Base-by-base conservation (phyloP, 768 basidiomycete species). In the Lactifluus echinatus region DNA sequence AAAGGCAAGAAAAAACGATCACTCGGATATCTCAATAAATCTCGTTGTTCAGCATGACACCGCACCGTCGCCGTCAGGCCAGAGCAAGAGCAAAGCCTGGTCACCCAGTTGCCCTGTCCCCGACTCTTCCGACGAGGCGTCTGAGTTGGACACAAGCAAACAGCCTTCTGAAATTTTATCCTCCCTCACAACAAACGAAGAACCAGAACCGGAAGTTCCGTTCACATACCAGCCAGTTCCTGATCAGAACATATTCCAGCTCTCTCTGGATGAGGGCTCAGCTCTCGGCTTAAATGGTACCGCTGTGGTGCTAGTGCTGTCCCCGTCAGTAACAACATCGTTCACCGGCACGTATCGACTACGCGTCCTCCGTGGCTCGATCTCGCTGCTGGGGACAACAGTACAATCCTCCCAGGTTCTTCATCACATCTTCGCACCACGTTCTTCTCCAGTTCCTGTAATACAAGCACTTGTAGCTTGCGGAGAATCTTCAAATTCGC, bases 381-480 rank as follows among this genome's bases (percentile, higher is more conserved):
- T 93, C 50, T 70, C 73, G 2, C 47, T 92, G 0, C 73, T 76
- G n/a, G 88, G 87, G 2, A 75, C 79, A 11, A 72, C 70, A 1
- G 65, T 88, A 8, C 47, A 56, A 0, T 64, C 80, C 7, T 79
- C 80, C 1, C 44, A 63, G 1, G 65, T 53, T 2, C 55, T 63
- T 5, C 75, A 90, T 62, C 71, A 69, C 12, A 73, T 94, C 26
- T 94, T 82, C 65, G 87, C 90, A 0, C 90, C 93, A 0, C 76
- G 81, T 3, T 89, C 84, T 0, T 81, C 89, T n/a, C 89, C 91
- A 0, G 66, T 93, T 5, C 89, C 91, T 0, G 66, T 75, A 70
- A 58, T 79, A 73, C 64, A 68, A 15, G 62, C 62, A 62, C 26
- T 66, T 71, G 1, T 36, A 60, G 10, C 60, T 66, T 50, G 29